These are phyloP conservation scores for Raffaelea ambrosiae DNA, from an alignment of 2,329 filamentous ascomycete genomes.

Conservation along the genomic window DNA sequence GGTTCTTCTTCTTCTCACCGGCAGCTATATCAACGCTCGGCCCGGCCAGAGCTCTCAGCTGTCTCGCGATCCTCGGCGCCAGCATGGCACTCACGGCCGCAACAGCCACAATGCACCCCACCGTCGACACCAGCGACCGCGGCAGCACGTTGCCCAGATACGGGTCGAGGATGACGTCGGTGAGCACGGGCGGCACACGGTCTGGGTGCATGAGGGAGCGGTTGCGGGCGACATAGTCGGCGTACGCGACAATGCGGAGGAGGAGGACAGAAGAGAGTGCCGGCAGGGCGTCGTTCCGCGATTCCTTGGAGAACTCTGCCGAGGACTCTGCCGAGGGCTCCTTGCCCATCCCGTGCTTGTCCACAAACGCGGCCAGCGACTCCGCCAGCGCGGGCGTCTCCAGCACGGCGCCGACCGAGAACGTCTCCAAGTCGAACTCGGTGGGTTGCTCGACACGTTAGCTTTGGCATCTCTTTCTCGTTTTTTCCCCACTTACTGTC, in stretches of 20 bases:
- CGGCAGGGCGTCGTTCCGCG: neutral
- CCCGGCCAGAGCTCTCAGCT: slow-evolving; percentile 19
- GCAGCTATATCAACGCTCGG: too few species aligned
- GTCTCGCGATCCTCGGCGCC: slow-evolving; percentile 26
- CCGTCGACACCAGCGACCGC: slow-evolving; percentile 64
- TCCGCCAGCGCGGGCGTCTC: slow-evolving; percentile 53
- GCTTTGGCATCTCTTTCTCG: neutral
- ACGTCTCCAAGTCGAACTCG: slow-evolving; percentile 60
- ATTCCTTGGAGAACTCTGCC: neutral
- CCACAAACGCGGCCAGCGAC: slow-evolving; percentile 53
- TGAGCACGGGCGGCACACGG: slow-evolving; percentile 61
- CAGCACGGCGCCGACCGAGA: slow-evolving; percentile 53
- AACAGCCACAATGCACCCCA: slow-evolving; percentile 57
- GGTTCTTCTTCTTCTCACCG: neutral
- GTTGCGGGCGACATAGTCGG: slow-evolving; percentile 78
- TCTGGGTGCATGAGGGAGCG: slow-evolving; percentile 57
- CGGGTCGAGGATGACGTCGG: slow-evolving; percentile 80
- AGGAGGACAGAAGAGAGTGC: slow-evolving; percentile 49
- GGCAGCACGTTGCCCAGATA: slow-evolving; percentile 70
- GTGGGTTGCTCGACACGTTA: slow-evolving; percentile 65
- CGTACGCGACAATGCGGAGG: slow-evolving; percentile 65
- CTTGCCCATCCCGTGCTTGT: neutral
- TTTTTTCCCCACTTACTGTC: slow-evolving; percentile 52
- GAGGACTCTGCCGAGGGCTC: too few species aligned
- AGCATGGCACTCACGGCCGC: slow-evolving; percentile 36